Evolutionary conservation across 1,139 yeast genomes (phyloP), one percentile per base, ranked within the genome.

Genomic region (Magnusiomyces ingens): DNA sequence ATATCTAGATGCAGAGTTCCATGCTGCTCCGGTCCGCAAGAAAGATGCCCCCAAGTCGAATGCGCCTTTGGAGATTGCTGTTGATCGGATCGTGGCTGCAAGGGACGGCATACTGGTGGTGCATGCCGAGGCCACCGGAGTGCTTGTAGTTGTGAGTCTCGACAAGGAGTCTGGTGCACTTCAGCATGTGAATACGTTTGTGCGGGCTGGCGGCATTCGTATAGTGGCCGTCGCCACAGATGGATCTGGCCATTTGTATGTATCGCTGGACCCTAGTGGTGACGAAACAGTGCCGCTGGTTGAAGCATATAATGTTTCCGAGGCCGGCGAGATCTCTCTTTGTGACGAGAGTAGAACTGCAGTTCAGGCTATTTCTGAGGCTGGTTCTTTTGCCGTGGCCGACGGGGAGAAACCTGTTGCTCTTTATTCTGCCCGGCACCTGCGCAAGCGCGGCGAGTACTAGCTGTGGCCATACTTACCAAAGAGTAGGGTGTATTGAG

Each of bases 381-480:
- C 2, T 55, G 62, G 48, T 58, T 69, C 50, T 43, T 58, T 49
- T 29, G 57, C 18, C 56, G 56, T 37, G 61, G 62, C 42, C 58
- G 67, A 18, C 48, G 60, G 22, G 64, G 58, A 57, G 21, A 83
- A 82, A 15, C 19, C 42, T 12, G 49, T 80, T 59, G 87, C 93
- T 15, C 75, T 88, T 61, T 85, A 84, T 67, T 76, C 77, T 52
- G 75, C 81, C 41, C 77, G 79, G 56, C 76, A 81, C 46, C 75
- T 89, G 61, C 82, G 95, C 65, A 89, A 89, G 71, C 82, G 95
- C 68, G 85, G 94, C 59, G 96, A 88, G 66, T 89, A 85, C 63
- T 79, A 64, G 48, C 15, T 13, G 15, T 38, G 5, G n/a, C 21
- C 19, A n/a, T n/a, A 40, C 2, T n/a, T 10, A 15, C 3, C 17